Evolutionary conservation across 2,329 filamentous ascomycete genomes (phyloP).

Genomic region (Celoporthe dispersa): DNA sequence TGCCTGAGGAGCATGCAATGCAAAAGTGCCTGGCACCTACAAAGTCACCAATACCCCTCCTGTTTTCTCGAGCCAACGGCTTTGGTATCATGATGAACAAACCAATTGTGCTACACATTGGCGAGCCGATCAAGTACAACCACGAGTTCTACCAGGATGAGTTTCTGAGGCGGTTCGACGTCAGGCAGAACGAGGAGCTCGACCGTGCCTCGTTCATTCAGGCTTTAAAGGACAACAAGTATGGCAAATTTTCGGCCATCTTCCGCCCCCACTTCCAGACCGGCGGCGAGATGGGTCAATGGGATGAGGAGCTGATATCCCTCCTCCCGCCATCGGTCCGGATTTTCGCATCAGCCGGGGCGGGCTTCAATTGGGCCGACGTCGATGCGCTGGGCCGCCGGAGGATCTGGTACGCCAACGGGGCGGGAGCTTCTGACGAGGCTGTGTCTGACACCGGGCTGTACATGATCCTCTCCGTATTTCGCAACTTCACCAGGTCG

Average conservation of each 20-base stretch:
- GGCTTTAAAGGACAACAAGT: slow-evolving; percentile 47
- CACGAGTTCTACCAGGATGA: neutral
- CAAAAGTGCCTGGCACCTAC: neutral
- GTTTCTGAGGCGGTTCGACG: neutral
- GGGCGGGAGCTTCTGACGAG: slow-evolving; percentile 47
- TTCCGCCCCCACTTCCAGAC: slow-evolving; percentile 33
- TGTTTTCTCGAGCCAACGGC: neutral
- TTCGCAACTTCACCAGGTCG: slow-evolving; percentile 55
- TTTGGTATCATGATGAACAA: neutral
- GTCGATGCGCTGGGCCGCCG: slow-evolving; percentile 47
- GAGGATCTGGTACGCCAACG: slow-evolving; percentile 49
- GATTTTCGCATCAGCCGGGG: slow-evolving; percentile 52
- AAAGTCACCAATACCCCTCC: neutral
- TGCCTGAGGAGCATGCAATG: neutral
- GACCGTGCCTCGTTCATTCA: slow-evolving; percentile 41
- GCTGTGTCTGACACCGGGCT: slow-evolving; percentile 49
- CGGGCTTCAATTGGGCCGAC: slow-evolving; percentile 56
- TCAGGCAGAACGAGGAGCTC: neutral
- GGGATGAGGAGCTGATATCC: slow-evolving; percentile 42
- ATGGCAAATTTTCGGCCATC: slow-evolving; percentile 49
- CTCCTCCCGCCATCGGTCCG: slow-evolving; percentile 56
- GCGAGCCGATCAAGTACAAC: neutral
- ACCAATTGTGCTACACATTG: neutral
- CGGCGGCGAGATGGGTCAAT: slow-evolving; percentile 35
- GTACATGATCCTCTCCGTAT: slow-evolving; percentile 50